phyloP scores from a whole-genome alignment of 306 rosid species.

The Begonia loranthoides region DNA sequence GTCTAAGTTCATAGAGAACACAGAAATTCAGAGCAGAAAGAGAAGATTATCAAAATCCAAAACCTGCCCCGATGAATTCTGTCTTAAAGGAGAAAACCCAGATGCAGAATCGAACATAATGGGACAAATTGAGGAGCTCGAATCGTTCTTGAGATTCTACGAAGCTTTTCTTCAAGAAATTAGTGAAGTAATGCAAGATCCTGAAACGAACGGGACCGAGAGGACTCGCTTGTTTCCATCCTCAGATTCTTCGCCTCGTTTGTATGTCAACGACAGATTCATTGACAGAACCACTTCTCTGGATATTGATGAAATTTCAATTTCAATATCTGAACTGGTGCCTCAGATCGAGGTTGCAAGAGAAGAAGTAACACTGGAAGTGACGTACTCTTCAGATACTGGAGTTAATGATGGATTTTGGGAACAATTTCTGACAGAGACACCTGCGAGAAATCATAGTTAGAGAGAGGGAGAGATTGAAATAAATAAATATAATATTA shows the following conservation, averaged over 20 bases:
- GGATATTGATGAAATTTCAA: too few species aligned
- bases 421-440: conserved; percentile 14
- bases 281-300: too few species aligned
- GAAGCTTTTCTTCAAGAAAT: conserved; percentile 6
- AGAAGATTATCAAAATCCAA: conserved; percentile 1
- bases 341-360: neutral
- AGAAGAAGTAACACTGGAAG: neutral
- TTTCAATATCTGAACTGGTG: neutral
- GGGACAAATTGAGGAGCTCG: conserved; percentile 12
- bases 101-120: neutral
- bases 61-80: neutral
- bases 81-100: neutral
- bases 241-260: too few species aligned
- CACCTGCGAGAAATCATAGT: neutral
- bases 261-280: too few species aligned
- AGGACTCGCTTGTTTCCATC: neutral
- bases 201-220: neutral
- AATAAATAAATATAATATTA: too few species aligned
- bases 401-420: conserved; percentile 11
- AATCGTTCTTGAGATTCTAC: conserved; percentile 5
- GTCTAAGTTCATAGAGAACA: neutral
- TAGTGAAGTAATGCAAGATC: neutral
- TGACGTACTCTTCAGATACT: neutral
- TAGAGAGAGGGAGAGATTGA: too few species aligned
- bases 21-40: conserved; percentile 3